phyloP scores from a whole-genome alignment of 2,329 filamentous ascomycete species.

The Fusarium cyanostomum region DNA sequence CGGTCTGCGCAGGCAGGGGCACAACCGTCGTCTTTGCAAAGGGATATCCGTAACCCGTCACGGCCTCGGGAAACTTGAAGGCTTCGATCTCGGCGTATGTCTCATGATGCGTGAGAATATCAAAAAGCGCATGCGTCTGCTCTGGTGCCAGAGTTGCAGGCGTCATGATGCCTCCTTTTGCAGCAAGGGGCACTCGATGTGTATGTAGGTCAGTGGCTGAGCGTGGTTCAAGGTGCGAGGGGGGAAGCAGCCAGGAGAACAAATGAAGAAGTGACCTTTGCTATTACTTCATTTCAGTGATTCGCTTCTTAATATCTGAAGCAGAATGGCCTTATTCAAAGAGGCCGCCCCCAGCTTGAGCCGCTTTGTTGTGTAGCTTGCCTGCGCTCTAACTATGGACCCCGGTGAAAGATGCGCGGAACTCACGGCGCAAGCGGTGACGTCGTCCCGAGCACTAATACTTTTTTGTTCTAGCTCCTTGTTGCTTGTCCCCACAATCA shows the following conservation, averaged over 20 bases:
- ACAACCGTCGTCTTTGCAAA: slow-evolving; percentile 56
- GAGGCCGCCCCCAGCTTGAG: neutral
- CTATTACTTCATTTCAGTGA: neutral
- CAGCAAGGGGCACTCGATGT: slow-evolving; percentile 12
- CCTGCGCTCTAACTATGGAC: neutral
- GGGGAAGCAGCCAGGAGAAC: neutral
- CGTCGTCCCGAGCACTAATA: slow-evolving; percentile 9
- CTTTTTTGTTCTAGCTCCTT: slow-evolving; percentile 10
- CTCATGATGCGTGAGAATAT: slow-evolving; percentile 68
- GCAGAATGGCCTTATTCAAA: neutral
- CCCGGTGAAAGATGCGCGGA: neutral
- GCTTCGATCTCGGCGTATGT: slow-evolving; percentile 75
- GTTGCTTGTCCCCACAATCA: neutral
- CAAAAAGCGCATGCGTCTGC: slow-evolving; percentile 64
- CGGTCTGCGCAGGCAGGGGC: slow-evolving; percentile 20
- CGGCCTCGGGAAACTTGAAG: slow-evolving; percentile 72
- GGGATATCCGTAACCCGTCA: slow-evolving; percentile 75
- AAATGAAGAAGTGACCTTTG: neutral
- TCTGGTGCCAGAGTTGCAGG: slow-evolving; percentile 43
- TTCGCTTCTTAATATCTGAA: neutral
- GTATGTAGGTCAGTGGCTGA: neutral
- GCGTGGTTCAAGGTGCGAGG: neutral
- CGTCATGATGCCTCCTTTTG: slow-evolving; percentile 35
- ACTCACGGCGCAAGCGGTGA: slow-evolving; percentile 18
- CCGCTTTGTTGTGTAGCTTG: neutral